These are phyloP conservation scores for Cucumis cinereus DNA, from an alignment of 306 rosid species.

Conservation along the genomic window DNA sequence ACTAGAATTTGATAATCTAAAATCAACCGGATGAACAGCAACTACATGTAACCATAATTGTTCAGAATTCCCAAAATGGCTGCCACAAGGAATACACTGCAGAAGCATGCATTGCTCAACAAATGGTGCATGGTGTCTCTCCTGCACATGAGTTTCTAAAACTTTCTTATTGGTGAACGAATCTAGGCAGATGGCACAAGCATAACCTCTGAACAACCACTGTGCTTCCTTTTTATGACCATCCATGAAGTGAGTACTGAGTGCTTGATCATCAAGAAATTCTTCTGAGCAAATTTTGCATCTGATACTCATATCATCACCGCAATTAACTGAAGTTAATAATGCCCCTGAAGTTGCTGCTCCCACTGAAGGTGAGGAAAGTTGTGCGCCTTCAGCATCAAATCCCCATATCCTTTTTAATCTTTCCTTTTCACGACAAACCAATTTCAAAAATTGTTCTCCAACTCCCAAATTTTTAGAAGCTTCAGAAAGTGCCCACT, in stretches of 20 bases:
- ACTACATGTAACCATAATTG: constrained; percentile 87
- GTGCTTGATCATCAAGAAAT: constrained; percentile 61
- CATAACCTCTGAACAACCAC: constrained; percentile 92
- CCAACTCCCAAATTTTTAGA: constrained; percentile 54
- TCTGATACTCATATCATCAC: constrained; percentile 35
- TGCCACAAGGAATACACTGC: constrained; percentile 92
- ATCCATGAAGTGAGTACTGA: constrained; percentile 90
- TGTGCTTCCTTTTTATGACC: constrained; percentile 96
- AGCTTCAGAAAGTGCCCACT: constrained; percentile 96
- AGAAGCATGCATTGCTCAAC: constrained; percentile 97
- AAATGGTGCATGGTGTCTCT: constrained; percentile 85
- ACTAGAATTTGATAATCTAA: constrained; percentile 46
- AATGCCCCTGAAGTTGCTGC: constrained; percentile 43
- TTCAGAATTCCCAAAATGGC: constrained; percentile 77
- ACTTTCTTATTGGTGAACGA: constrained; percentile 84
- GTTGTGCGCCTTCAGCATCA: constrained; percentile 31
- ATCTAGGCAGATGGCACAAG: constrained; percentile 94
- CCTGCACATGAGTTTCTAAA: constrained; percentile 91
- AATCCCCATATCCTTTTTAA: constrained; percentile 69
- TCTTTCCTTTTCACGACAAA: constrained; percentile 66
- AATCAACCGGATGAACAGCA: constrained; percentile 52
- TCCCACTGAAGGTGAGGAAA: constrained; percentile 28
- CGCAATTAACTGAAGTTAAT: constrained; percentile 25
- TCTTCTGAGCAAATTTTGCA: constrained; percentile 74
- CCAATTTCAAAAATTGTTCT: constrained; percentile 55